Conservation (phyloP, 352 stramenopile genomes). For the Globisporangium polare region DNA sequence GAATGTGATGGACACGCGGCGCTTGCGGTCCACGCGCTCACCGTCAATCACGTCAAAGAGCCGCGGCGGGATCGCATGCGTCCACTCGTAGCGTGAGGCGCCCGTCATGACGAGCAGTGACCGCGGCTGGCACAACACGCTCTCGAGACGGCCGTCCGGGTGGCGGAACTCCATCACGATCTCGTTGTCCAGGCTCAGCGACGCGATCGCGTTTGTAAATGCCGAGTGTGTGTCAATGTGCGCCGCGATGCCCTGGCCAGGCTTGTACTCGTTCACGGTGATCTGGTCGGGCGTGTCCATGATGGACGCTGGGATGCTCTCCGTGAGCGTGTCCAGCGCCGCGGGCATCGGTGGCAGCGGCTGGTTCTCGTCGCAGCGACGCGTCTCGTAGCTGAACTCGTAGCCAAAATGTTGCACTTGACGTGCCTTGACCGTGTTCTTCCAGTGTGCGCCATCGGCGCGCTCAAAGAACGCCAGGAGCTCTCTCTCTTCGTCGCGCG, state of each 20-base stretch:
- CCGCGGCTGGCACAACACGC: conserved; percentile 59
- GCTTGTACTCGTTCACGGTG: conserved; percentile 89
- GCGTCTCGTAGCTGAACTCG: conserved; percentile 86
- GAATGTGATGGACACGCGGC: conserved; percentile 86
- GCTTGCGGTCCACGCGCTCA: conserved; percentile 48
- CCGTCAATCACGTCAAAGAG: conserved; percentile 85
- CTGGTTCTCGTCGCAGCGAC: conserved; percentile 45
- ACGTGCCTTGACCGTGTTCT: conserved; percentile 70
- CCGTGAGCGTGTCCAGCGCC: conserved; percentile 36
- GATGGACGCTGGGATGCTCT: conserved; percentile 46
- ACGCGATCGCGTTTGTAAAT: conserved; percentile 80
- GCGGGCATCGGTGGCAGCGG: conserved; percentile 49
- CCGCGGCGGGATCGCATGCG: conserved; percentile 80
- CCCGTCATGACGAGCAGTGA: conserved; percentile 85
- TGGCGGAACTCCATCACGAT: conserved; percentile 86
- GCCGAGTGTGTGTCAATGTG: conserved; percentile 89
- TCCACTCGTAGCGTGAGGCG: conserved; percentile 84
- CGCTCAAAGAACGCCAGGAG: conserved; percentile 61
- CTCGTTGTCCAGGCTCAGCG: conserved; percentile 71
- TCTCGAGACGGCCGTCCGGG: conserved; percentile 52
- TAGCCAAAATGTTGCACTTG: conserved; percentile 89
- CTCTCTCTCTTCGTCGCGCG: conserved; percentile 41
- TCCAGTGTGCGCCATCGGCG: conserved; percentile 47
- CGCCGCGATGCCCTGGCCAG: conserved; percentile 83
- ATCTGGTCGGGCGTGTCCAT: conserved; percentile 78